Conservation (phyloP, 2,329 filamentous ascomycete species). For the Nigrospora osmanthi region DNA sequence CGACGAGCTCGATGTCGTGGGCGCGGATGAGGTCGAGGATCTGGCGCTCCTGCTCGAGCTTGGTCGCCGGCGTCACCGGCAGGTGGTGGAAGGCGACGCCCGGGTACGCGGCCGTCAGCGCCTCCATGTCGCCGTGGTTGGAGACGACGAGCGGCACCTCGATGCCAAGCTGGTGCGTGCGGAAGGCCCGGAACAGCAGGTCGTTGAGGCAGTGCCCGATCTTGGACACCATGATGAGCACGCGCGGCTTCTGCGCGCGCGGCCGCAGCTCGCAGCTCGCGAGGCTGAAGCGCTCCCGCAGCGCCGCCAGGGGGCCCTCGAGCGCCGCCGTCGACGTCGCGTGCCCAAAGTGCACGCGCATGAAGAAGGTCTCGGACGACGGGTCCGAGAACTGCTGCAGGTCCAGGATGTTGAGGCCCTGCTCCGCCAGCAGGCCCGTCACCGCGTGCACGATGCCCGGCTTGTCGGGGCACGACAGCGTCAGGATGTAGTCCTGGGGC, state of each 20-base stretch:
- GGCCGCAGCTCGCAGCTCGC: constrained; percentile 60
- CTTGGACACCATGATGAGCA: constrained; percentile 86
- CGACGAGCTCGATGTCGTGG: constrained; percentile 68
- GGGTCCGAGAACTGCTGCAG: constrained; percentile 79
- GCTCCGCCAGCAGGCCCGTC: constrained; percentile 65
- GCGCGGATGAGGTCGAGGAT: constrained; percentile 63
- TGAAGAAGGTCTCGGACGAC: constrained; percentile 71
- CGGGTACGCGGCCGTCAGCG: constrained; percentile 59
- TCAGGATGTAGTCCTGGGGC: constrained; percentile 60
- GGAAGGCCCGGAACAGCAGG: constrained; percentile 70
- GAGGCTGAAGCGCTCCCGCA: constrained; percentile 59
- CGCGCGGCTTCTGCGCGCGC: constrained; percentile 60
- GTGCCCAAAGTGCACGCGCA: constrained; percentile 77
- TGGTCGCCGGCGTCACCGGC: constrained; percentile 72
- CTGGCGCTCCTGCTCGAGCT: constrained; percentile 61
- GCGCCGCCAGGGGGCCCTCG: constrained; percentile 45
- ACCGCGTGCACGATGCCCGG: constrained; percentile 80
- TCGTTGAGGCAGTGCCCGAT: constrained; percentile 83
- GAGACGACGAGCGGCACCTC: constrained; percentile 74
- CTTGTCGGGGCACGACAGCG: constrained; percentile 77
- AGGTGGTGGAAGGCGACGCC: constrained; percentile 75
- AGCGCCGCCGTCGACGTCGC: constrained; percentile 44
- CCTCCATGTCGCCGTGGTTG: constrained; percentile 68
- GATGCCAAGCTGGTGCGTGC: constrained; percentile 60
- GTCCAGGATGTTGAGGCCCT: constrained; percentile 75